These are phyloP conservation scores for Lactarius vividus DNA, from an alignment of 768 basidiomycete species.

Conservation along the genomic window DNA sequence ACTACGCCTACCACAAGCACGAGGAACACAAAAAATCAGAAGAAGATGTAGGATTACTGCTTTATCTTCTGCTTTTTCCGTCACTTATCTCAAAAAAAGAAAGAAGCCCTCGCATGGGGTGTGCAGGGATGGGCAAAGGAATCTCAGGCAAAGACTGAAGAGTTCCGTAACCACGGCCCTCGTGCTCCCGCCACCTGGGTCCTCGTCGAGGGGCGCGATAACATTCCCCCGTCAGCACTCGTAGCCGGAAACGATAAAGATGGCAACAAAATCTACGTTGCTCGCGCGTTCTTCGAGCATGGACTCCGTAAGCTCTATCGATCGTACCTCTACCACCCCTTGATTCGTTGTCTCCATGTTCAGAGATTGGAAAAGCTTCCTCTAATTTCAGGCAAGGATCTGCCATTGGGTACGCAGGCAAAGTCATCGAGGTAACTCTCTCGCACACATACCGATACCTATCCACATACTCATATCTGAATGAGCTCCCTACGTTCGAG, in stretches of 20 bases:
- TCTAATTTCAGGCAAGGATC: slow-evolving; percentile 56
- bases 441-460: not conserved
- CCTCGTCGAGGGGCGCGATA: slow-evolving; percentile 50
- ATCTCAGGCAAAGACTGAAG: slow-evolving; percentile 51
- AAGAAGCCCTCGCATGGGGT: slow-evolving; percentile 51
- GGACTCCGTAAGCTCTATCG: slow-evolving; percentile 45
- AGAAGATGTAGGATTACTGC: slow-evolving; percentile 48
- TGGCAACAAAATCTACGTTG: slow-evolving; percentile 52
- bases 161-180: slow-evolving; percentile 45
- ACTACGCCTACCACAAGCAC: slow-evolving; percentile 52
- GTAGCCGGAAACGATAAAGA: slow-evolving; percentile 51
- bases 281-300: slow-evolving; percentile 56
- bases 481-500: slow-evolving; percentile 59
- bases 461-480: slow-evolving; percentile 11
- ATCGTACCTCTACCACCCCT: slow-evolving; percentile 4
- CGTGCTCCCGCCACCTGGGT: slow-evolving; percentile 59
- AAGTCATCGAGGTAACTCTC: slow-evolving; percentile 54
- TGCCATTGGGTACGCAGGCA: slow-evolving; percentile 57
- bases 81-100: slow-evolving; percentile 34
- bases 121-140: slow-evolving; percentile 53
- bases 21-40: slow-evolving; percentile 45
- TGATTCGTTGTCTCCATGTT: slow-evolving; percentile 10
- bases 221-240: slow-evolving; percentile 57
- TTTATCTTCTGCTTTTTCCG: not conserved
- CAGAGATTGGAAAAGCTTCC: slow-evolving; percentile 69